Base-by-base conservation (phyloP, 2,329 filamentous ascomycete species). In the Byssothecium circinans region DNA sequence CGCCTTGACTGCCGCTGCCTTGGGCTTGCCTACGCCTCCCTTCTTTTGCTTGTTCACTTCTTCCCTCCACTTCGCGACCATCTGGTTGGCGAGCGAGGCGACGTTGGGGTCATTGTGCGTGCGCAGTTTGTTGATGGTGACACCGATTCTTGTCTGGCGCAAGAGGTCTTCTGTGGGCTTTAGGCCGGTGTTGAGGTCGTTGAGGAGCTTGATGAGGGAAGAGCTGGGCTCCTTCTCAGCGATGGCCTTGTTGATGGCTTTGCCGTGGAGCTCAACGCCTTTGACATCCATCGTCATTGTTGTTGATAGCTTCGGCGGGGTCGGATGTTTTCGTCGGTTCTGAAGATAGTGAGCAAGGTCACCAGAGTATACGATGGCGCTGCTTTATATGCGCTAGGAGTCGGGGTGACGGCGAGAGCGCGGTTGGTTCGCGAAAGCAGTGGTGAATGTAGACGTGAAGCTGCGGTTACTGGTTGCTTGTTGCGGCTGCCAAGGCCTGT, bases 81-180 rank as follows among this genome's bases (percentile, higher is more conserved):
- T 87, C 64, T 91, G 88, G 50, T 82, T 80, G 3, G 94, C 91
- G 35, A 89, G 78, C 42, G 83, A 82, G 38, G 86, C 85, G 59
- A 97, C 87, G 39, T 79, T 76, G 2, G 79, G 75, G 35, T 91
- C 84, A 70, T 89, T 91, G 77, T 95, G 87, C 47, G 84, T 72
- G 70, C 95, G 91, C 51, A 87, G 82, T 69, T 91, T 92, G 70
- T 91, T 92, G 54, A 97, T 88, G 41, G 87, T 84, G 57, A 96
- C 86, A 61, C 94, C 94, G 42, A 95, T 92, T 61, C 87, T 88
- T n/a, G 92, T 97, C 34, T 87, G 87, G 65, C 92, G 85, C 57
- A 99, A 78, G 60, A 96, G 82, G 60, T 96, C 90, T 74, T 99
- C 94, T 2, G 89, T 94, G 8, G 91, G 88, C 38, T 83, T 81